phyloP scores from a whole-genome alignment of 441 rosid species.

The Erodium moschatum region DNA sequence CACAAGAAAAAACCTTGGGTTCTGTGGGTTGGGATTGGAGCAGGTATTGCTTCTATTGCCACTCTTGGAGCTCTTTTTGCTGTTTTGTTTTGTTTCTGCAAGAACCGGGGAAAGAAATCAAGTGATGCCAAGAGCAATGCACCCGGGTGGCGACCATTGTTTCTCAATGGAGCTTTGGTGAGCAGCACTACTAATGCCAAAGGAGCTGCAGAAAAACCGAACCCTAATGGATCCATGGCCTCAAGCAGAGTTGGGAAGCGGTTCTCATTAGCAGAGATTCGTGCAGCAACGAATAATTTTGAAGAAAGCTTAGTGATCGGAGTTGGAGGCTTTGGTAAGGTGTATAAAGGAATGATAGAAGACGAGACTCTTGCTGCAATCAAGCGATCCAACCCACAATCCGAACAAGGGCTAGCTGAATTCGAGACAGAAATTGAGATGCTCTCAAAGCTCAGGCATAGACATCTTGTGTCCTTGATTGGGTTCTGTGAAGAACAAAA shows the following conservation, averaged over 20 bases:
- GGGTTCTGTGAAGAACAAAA: conserved; percentile 92
- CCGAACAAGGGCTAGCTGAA: conserved; percentile 98
- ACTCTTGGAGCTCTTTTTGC: conserved; percentile 28
- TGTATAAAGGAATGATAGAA: conserved; percentile 80
- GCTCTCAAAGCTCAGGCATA: conserved; percentile 89
- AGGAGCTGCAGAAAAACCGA: conserved; percentile 67
- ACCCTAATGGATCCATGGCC: conserved; percentile 57
- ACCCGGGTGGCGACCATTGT: conserved; percentile 60
- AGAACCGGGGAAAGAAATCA: conserved; percentile 30
- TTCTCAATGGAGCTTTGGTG: conserved; percentile 37
- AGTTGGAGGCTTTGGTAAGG: conserved; percentile 95
- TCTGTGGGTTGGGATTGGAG: conserved; percentile 55
- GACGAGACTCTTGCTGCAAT: conserved; percentile 83
- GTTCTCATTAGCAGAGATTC: conserved; percentile 81
- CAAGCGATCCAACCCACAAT: conserved; percentile 90
- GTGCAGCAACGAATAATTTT: conserved; percentile 80
- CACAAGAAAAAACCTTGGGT: conserved; percentile 30
- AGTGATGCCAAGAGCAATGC: conserved; percentile 36
- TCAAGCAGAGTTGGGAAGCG: conserved; percentile 70
- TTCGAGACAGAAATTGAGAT: conserved; percentile 94
- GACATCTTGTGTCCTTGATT: conserved; percentile 93
- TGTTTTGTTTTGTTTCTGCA: conserved; percentile 36
- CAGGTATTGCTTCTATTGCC: conserved; percentile 39
- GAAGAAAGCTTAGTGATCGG: conserved; percentile 82
- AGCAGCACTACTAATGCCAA: conserved; percentile 42